Evolutionary conservation across 2,329 filamentous ascomycete species (phyloP).

Genomic region (Plectosphaerella sp.): DNA sequence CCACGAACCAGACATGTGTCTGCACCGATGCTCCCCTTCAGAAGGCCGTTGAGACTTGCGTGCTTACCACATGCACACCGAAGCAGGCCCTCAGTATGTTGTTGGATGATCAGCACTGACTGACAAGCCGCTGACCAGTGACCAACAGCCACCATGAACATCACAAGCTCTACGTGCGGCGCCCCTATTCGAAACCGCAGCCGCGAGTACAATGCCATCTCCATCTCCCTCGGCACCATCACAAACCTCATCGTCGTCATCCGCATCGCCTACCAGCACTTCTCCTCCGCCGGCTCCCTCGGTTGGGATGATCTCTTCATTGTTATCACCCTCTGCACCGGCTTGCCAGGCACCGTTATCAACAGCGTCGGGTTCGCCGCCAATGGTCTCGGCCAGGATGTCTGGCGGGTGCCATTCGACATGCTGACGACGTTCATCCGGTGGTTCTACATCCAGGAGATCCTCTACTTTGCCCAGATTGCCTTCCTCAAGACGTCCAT

Average conservation of each 20-base stretch:
- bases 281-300: slow-evolving; percentile 26
- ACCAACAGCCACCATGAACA: background rate
- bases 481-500: slow-evolving; percentile 46
- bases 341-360: slow-evolving; percentile 24
- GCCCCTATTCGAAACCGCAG: slow-evolving; percentile 23
- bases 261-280: slow-evolving; percentile 32
- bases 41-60: slow-evolving; percentile 18
- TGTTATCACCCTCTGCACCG: slow-evolving; percentile 18
- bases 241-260: slow-evolving; percentile 34
- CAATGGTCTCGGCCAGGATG: slow-evolving; percentile 43
- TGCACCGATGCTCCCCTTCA: slow-evolving; percentile 22
- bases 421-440: slow-evolving; percentile 37
- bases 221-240: slow-evolving; percentile 26
- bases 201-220: slow-evolving; percentile 26
- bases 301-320: slow-evolving; percentile 34
- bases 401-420: slow-evolving; percentile 40
- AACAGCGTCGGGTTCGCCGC: slow-evolving; percentile 23
- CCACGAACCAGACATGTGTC: slow-evolving; percentile 21
- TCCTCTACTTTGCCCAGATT: slow-evolving; percentile 41
- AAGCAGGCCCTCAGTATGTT: slow-evolving; percentile 25
- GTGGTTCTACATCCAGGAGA: slow-evolving; percentile 36
- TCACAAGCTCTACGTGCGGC: slow-evolving; percentile 19
- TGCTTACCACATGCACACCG: slow-evolving; percentile 19
- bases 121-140: background rate
- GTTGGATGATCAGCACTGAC: background rate